Base-by-base conservation (phyloP, 139 green algal species). In the Coccomyxa sp. region DNA sequence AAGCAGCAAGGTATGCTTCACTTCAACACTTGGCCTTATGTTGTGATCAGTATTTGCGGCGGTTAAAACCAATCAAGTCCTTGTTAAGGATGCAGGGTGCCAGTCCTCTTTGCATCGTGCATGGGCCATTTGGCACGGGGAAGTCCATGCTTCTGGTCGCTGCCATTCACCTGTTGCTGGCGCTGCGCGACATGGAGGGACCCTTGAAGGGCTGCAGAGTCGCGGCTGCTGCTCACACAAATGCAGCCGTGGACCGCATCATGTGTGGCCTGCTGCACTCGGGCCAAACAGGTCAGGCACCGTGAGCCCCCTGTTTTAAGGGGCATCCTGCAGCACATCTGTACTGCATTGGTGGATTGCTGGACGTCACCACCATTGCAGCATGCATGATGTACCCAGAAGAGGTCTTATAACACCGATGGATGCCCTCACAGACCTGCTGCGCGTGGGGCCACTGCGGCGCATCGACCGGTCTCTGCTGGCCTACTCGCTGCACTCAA, bases 191-290 rank as follows among this genome's bases (percentile, higher is more conserved):
- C 14, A n/a, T 25, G 10, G 28, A 67, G n/a, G 80, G 80, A 45
- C 68, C 30, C 58, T 75, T 31, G 25, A 25, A 66, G 16, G n/a
- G 77, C 66, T 10, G 30, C 11, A 81, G 93, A 0, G 84, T 98
- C 38, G 90, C 98, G 58, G 86, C 98, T 21, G 89, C 89, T 0
- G 92, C 94, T 0, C 92, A 98, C 89, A 98, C 95, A 45, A 98
- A 98, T 80, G 89, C 93, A 38, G 95, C 95, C 12, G 95, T 98
- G 45, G 95, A 98, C 85, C 89, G 92, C 7, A 85, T 97, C 27
- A 85, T 98, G 74, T 66, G 89, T 30, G 92, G 90, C 30, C 87
- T 90, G 78, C 77, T 92, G 83, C 88, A 91, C 13, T 66, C 67
- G 13, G 93, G 92, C 80, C 93, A 91, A 82, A 89, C 86, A 83